A percentile compares a stretch with the other conserved stretches of the same genome.
Evolutionary conservation across 768 basidiomycete genomes (phyloP).

Genomic region (Boletus rubropictus): DNA sequence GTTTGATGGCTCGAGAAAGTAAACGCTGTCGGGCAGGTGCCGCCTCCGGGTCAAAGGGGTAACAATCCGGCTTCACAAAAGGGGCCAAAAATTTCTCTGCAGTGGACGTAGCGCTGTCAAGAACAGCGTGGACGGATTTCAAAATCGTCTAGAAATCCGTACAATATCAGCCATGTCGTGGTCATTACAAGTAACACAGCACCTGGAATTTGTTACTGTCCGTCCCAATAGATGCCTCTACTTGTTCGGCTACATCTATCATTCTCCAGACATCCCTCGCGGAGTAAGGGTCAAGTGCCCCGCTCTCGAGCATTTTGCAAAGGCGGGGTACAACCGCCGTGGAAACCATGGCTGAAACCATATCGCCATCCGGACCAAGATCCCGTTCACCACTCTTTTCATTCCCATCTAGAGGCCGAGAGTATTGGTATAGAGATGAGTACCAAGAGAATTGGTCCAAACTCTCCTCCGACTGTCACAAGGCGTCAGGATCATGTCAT

Average conservation of each 20-base stretch:
- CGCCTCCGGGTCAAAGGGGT: slow-evolving; percentile 70
- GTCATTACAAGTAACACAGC: slow-evolving; percentile 1
- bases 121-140: slow-evolving; percentile 46
- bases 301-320: slow-evolving; percentile 67
- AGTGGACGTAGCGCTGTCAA: slow-evolving; percentile 51
- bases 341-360: slow-evolving; percentile 84
- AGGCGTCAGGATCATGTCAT: slow-evolving; percentile 3
- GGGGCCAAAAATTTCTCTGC: slow-evolving; percentile 46
- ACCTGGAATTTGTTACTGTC: slow-evolving; percentile 65
- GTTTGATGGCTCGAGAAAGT: slow-evolving; percentile 60
- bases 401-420: slow-evolving; percentile 40
- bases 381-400: slow-evolving; percentile 47
- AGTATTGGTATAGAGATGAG: slow-evolving; percentile 70
- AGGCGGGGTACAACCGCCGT: slow-evolving; percentile 74
- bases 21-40: slow-evolving; percentile 68
- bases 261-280: slow-evolving; percentile 51
- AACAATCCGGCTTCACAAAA: slow-evolving; percentile 38
- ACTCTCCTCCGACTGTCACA: slow-evolving; percentile 41
- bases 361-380: slow-evolving; percentile 77
- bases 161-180: slow-evolving; percentile 7
- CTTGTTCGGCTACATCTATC: slow-evolving; percentile 73
- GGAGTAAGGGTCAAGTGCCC: slow-evolving; percentile 81
- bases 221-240: slow-evolving; percentile 67
- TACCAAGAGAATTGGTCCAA: slow-evolving; percentile 87
- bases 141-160: slow-evolving; percentile 43